A percentile compares a stretch with the other conserved stretches of the same genome.
Conservation (phyloP, 805 yeast genomes). For the Candida nanaspora region DNA sequence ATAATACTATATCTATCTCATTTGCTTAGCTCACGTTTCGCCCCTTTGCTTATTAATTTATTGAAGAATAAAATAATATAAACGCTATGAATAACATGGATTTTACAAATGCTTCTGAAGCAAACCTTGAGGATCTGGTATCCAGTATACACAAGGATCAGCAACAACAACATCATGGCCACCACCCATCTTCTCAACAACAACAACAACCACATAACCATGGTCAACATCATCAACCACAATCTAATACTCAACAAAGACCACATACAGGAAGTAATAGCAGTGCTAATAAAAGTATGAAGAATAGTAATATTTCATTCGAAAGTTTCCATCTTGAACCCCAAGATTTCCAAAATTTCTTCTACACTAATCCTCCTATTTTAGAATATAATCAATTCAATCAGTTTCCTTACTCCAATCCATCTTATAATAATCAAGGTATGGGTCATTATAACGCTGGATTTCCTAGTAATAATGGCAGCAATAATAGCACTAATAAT, state of each 20-base stretch:
- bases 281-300: not conserved
- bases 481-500: not conserved
- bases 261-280: not conserved
- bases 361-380: slow-evolving; percentile 29
- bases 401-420: not conserved
- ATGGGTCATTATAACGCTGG: not conserved
- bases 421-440: not conserved
- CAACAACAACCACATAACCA: not conserved
- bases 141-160: not conserved
- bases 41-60: too few species aligned
- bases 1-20: too few species aligned
- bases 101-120: not conserved
- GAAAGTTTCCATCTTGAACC: slow-evolving; percentile 27
- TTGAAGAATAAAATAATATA: too few species aligned
- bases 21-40: too few species aligned
- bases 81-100: not conserved
- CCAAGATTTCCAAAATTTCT: slow-evolving; percentile 27
- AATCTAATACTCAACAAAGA: not conserved
- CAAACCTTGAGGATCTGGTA: not conserved
- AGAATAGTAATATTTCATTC: slow-evolving; percentile 2
- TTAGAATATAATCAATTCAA: slow-evolving; percentile 19
- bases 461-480: not conserved
- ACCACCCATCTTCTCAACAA: not conserved
- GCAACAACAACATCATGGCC: not conserved
- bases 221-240: not conserved